phyloP scores from a whole-genome alignment of 495 filamentous ascomycete species.

The Gamarada debralockiae region DNA sequence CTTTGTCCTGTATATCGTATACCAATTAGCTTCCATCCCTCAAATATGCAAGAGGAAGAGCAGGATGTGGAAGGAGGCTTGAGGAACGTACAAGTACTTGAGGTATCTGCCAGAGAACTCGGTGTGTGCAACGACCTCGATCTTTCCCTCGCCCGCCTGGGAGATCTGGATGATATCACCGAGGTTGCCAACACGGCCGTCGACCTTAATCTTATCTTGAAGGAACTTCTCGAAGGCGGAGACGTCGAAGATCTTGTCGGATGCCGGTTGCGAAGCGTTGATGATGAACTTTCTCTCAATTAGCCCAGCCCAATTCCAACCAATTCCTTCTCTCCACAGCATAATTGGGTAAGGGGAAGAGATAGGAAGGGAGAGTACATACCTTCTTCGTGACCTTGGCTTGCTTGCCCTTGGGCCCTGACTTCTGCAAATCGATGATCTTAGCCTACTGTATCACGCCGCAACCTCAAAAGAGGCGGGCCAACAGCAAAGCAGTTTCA shows the following conservation, averaged over 20 bases:
- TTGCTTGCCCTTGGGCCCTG: constrained; percentile 48
- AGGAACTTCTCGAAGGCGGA: constrained; percentile 99
- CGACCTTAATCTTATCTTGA: constrained; percentile 99
- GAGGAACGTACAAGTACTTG: constrained; percentile 87
- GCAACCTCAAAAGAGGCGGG: constrained; percentile 29
- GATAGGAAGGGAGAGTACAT: constrained; percentile 20
- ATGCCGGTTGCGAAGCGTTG: constrained; percentile 94
- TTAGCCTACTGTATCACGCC: constrained; percentile 95
- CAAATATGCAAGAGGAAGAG: background rate
- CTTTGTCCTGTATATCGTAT: constrained; percentile 72
- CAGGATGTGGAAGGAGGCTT: background rate
- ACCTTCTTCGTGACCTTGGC: constrained; percentile 64
- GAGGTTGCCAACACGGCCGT: constrained; percentile 95
- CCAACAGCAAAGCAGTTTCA: constrained; percentile 29
- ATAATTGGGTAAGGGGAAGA: background rate
- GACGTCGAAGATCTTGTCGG: constrained; percentile 99
- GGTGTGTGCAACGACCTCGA: constrained; percentile 95
- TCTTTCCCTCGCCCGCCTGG: constrained; percentile 88
- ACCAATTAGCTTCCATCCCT: constrained; percentile 1
- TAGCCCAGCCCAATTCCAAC: constrained; percentile 6
- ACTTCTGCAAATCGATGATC: constrained; percentile 54
- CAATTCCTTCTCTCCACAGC: background rate
- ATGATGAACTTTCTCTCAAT: constrained; percentile 74
- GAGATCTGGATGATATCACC: constrained; percentile 90
- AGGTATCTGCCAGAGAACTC: constrained; percentile 98